Conservation (phyloP, 1,284 basidiomycete genomes). For the Ceraceosorus guamensis region DNA sequence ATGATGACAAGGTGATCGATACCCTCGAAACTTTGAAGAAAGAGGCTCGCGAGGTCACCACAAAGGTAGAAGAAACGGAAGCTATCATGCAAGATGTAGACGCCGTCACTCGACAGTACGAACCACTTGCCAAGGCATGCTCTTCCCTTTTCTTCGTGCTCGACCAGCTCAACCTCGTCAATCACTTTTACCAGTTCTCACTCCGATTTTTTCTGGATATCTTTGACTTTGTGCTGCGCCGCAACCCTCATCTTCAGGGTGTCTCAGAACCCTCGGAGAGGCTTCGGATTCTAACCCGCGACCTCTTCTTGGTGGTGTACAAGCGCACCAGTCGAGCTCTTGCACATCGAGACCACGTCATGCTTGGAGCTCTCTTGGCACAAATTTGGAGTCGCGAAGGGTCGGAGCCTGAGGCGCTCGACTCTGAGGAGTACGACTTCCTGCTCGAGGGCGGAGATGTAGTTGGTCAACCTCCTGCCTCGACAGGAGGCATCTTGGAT, state of each 20-base stretch:
- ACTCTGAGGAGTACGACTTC: conserved; percentile 76
- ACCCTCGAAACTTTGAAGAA: conserved; percentile 93
- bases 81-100: conserved; percentile 93
- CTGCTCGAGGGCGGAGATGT: conserved; percentile 76
- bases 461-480: conserved; percentile 48
- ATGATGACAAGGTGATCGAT: conserved; percentile 97
- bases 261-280: conserved; percentile 68
- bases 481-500: conserved; percentile 45
- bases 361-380: conserved; percentile 80
- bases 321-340: conserved; percentile 83
- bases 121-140: conserved; percentile 90
- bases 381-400: conserved; percentile 71
- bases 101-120: conserved; percentile 85
- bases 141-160: conserved; percentile 95
- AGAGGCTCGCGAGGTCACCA: conserved; percentile 91
- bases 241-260: conserved; percentile 78
- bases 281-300: conserved; percentile 75
- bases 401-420: conserved; percentile 53
- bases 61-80: conserved; percentile 96
- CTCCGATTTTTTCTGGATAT: conserved; percentile 96
- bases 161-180: conserved; percentile 84
- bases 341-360: conserved; percentile 81
- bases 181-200: conserved; percentile 99
- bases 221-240: conserved; percentile 86
- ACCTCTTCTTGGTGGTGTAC: conserved; percentile 85